These are phyloP conservation scores for Euphorbia schlechtendalii DNA, from an alignment of 441 rosid species.

Conservation along the genomic window DNA sequence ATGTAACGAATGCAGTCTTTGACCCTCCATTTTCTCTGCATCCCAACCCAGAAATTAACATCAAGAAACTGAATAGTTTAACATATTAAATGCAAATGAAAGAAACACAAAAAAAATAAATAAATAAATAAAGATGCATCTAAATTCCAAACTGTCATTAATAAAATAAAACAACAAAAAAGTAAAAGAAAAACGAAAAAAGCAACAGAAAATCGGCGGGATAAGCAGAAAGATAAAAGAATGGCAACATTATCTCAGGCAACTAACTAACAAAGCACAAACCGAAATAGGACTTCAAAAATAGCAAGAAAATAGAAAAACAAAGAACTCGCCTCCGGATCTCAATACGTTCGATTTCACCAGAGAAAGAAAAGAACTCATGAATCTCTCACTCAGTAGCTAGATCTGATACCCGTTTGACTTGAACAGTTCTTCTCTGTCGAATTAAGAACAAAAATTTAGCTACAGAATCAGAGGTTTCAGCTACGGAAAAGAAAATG, in stretches of 20 bases:
- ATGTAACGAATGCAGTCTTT: constrained; percentile 72
- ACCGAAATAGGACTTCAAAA: background rate
- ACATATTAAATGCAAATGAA: background rate
- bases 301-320: background rate
- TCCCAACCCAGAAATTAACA: constrained; percentile 8
- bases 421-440: constrained; percentile 79
- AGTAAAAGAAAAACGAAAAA: too few relatives aligned
- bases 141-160: background rate
- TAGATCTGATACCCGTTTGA: constrained; percentile 84
- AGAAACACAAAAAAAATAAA: background rate
- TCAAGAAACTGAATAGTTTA: constrained; percentile 13
- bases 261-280: background rate
- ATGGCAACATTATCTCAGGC: constrained; percentile 15
- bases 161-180: background rate
- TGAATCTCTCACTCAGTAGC: constrained; percentile 89
- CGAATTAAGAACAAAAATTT: background rate
- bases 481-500: background rate
- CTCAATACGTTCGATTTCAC: constrained; percentile 68
- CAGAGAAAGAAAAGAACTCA: constrained; percentile 96
- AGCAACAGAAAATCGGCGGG: too few relatives aligned
- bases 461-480: background rate
- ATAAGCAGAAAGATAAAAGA: background rate
- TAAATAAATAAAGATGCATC: background rate
- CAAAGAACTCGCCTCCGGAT: constrained; percentile 37
- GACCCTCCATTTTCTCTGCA: constrained; percentile 54